Percentiles rank a stretch among this genome's conserved stretches.
phyloP scores from a whole-genome alignment of 345 rosid species.

The Microcos paniculata region DNA sequence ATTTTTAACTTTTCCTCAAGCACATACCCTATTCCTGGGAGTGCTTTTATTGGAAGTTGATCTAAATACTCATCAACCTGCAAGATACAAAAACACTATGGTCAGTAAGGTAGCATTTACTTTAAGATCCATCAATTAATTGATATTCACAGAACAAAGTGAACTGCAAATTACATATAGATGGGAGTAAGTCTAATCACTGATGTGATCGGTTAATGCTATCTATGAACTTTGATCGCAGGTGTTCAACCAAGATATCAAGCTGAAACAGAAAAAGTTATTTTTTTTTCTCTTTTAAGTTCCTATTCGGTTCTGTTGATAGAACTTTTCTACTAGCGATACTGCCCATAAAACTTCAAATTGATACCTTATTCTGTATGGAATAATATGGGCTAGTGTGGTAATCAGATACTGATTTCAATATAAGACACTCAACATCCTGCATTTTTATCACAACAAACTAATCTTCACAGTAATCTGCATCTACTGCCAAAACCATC shows the following conservation, averaged over 20 bases:
- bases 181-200: not conserved
- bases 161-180: not conserved
- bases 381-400: not conserved
- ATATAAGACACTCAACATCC: not conserved
- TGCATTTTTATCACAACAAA: not conserved
- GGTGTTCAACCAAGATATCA: not conserved
- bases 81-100: slow-evolving; percentile 10
- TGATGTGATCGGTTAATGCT: not conserved
- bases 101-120: slow-evolving; percentile 7
- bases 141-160: not conserved
- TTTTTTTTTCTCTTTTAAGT: not conserved
- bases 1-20: slow-evolving; percentile 77
- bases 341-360: not conserved
- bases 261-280: not conserved
- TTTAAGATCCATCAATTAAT: not conserved
- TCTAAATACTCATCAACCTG: slow-evolving; percentile 74
- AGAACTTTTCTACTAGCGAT: not conserved
- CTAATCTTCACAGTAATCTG: not conserved
- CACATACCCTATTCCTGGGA: slow-evolving; percentile 89
- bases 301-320: not conserved
- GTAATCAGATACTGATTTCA: not conserved
- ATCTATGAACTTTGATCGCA: not conserved
- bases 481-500: not conserved
- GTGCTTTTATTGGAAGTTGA: slow-evolving; percentile 70
- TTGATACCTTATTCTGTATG: not conserved